These are phyloP conservation scores for Colletotrichum sp. DNA, from an alignment of 2,329 filamentous ascomycete species.

Conservation along the genomic window DNA sequence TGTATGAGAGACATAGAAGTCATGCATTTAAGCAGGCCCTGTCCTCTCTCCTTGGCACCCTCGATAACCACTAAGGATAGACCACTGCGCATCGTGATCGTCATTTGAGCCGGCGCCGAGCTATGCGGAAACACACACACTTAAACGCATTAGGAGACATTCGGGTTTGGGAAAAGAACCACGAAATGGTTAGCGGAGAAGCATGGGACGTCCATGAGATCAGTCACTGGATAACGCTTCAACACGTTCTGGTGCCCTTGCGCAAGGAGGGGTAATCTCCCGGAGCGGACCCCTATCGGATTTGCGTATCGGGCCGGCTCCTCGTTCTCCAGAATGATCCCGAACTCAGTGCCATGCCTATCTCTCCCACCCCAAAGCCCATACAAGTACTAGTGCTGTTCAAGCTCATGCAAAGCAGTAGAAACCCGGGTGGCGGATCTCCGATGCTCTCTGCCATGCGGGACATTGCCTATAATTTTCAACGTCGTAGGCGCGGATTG, in stretches of 20 bases:
- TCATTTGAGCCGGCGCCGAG: too few species aligned
- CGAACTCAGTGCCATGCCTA: background rate
- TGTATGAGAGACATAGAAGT: background rate
- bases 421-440: background rate
- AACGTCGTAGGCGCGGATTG: background rate
- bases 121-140: too few species aligned
- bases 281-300: background rate
- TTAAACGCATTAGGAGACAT: too few species aligned
- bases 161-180: background rate
- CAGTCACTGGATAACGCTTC: background rate
- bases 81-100: too few species aligned
- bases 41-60: background rate
- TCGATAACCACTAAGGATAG: background rate
- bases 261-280: background rate
- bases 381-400: background rate
- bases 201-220: background rate
- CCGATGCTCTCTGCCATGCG: background rate
- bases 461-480: background rate
- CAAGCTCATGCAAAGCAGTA: background rate
- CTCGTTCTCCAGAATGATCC: background rate
- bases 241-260: background rate
- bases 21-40: background rate
- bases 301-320: background rate
- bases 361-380: background rate
- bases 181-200: background rate